Conservation (phyloP, 108 stramenopile species). For the Cylindrotheca closterium region DNA sequence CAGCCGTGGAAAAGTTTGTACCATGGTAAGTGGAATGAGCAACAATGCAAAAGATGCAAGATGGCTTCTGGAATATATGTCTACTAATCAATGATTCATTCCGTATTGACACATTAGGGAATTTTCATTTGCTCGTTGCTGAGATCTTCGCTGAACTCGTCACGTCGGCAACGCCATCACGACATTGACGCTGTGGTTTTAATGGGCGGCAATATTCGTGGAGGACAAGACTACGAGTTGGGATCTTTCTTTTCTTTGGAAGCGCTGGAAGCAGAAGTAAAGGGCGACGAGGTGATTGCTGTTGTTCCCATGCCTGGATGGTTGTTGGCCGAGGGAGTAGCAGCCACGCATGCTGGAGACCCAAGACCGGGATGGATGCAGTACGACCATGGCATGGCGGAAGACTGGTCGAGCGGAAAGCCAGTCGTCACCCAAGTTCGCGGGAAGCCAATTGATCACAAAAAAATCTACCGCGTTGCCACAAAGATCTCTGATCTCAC, state of each 20-base stretch:
- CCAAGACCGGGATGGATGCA: constrained; percentile 63
- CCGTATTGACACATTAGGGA: constrained; percentile 13
- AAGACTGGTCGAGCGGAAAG: constrained; percentile 17
- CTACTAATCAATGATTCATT: no score
- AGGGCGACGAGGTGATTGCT: constrained; percentile 39
- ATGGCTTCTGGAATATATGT: no score
- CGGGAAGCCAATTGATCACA: constrained; percentile 34
- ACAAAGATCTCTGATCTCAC: constrained; percentile 55
- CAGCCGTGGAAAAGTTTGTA: constrained; percentile 36
- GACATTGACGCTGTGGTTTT: constrained; percentile 28
- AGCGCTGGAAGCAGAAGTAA: constrained; percentile 46
- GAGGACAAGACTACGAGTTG: constrained; percentile 33
- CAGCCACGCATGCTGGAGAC: constrained; percentile 51
- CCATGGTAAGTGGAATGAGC: constrained; percentile 32
- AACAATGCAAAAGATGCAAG: no score
- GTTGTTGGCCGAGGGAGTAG: constrained; percentile 38
- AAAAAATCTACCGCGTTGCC: constrained; percentile 47
- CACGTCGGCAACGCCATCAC: constrained; percentile 7
- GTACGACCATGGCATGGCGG: constrained; percentile 39
- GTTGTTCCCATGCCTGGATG: constrained; percentile 57
- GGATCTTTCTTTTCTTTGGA: constrained; percentile 45
- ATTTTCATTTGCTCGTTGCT: constrained; percentile 36
- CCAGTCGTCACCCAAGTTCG: constrained; percentile 40
- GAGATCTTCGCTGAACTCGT: constrained; percentile 29
- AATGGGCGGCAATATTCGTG: constrained; percentile 39